Evolutionary conservation across 768 basidiomycete species (phyloP).

Genomic region (Lanmaoa rubissima): DNA sequence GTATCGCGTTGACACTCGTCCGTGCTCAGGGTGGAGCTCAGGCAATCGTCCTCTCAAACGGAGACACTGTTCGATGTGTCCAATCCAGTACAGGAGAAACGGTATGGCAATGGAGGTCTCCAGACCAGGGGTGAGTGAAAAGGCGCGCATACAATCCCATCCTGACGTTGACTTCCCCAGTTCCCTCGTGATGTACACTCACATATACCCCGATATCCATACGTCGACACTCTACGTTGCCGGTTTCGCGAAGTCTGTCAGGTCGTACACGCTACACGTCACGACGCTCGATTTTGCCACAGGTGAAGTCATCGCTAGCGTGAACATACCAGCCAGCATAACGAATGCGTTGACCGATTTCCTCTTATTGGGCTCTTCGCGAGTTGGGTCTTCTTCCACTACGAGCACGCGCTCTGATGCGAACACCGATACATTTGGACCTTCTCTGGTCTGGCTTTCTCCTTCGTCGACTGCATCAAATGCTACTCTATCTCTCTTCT

Average conservation of each 20-base stretch:
- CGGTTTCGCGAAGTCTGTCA: slow-evolving; percentile 43
- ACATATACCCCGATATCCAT: slow-evolving; percentile 50
- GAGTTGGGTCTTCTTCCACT: neutral
- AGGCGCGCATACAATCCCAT: neutral
- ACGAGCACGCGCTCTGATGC: neutral
- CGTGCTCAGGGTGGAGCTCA: slow-evolving; percentile 28
- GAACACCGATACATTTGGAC: slow-evolving; percentile 6
- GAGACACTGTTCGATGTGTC: slow-evolving; percentile 53
- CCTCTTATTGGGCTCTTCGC: slow-evolving; percentile 32
- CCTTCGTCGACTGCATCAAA: slow-evolving; percentile 13
- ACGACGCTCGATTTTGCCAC: slow-evolving; percentile 55
- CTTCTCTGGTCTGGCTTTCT: slow-evolving; percentile 37
- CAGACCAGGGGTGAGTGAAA: slow-evolving; percentile 59
- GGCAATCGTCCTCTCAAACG: slow-evolving; percentile 55
- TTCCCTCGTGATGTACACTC: slow-evolving; percentile 61
- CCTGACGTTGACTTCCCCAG: slow-evolving; percentile 36
- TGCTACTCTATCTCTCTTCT: slow-evolving; percentile 20
- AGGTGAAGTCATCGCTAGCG: slow-evolving; percentile 49
- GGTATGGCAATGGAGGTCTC: slow-evolving; percentile 71
- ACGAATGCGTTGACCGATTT: slow-evolving; percentile 35
- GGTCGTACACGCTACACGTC: slow-evolving; percentile 63
- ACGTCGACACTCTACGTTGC: slow-evolving; percentile 56
- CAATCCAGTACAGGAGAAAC: slow-evolving; percentile 49
- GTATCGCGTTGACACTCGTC: slow-evolving; percentile 46
- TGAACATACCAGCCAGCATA: slow-evolving; percentile 54